Evolutionary conservation across 1,284 basidiomycete genomes (phyloP).

Genomic region (Marasmius sp.): DNA sequence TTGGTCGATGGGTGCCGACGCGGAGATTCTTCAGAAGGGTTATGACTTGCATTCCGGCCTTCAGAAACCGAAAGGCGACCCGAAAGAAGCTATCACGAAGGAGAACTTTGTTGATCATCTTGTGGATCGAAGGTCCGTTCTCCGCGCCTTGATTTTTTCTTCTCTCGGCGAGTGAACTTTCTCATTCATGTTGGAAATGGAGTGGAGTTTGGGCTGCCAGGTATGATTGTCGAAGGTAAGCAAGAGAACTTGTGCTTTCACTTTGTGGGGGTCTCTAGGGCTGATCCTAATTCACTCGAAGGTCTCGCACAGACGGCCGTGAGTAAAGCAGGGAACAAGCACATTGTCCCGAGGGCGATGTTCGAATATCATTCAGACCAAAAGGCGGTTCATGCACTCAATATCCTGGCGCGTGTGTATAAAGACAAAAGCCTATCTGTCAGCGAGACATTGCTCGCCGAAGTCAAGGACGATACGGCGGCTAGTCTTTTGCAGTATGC

Average conservation of each 20-base stretch:
- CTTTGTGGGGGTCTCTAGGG: no score
- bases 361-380: constrained; percentile 17
- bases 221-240: constrained; percentile 63
- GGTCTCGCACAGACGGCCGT: constrained; percentile 46
- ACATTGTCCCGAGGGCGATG: constrained; percentile 23
- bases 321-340: constrained; percentile 25
- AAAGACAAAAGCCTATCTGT: constrained; percentile 48
- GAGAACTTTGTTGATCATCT: constrained; percentile 49
- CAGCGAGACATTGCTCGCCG: constrained; percentile 25
- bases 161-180: constrained; percentile 44
- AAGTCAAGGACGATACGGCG: constrained; percentile 34
- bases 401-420: constrained; percentile 43
- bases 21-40: constrained; percentile 37
- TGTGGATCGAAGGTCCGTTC: constrained; percentile 41
- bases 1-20: constrained; percentile 48
- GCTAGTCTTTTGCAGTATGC: constrained; percentile 42
- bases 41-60: constrained; percentile 40
- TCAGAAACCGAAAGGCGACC: constrained; percentile 35
- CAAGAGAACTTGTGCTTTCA: background rate
- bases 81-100: constrained; percentile 40
- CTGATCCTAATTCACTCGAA: constrained; percentile 19
- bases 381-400: constrained; percentile 34
- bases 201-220: constrained; percentile 60
- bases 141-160: background rate
- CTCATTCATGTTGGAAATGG: constrained; percentile 67